A percentile compares a stretch with the other conserved stretches of the same genome.
Conservation (phyloP, 345 rosid species). For the Gossypium ekmanianum region DNA sequence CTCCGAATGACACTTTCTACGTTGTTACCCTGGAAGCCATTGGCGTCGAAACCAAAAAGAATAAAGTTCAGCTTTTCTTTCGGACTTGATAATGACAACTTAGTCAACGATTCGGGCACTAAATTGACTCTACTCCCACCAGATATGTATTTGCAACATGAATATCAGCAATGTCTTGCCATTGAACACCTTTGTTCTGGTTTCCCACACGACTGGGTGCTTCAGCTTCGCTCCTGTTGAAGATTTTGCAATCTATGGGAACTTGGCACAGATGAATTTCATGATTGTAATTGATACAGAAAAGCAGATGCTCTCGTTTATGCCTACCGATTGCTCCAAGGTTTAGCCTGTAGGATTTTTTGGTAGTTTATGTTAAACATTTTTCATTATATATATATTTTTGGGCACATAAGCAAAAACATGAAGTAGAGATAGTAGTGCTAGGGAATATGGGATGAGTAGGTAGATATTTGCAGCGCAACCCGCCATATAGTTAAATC, state of each 20-base stretch:
- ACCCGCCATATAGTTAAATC: too few relatives aligned
- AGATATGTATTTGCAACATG: conserved; percentile 22
- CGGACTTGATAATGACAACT: conserved; percentile 34
- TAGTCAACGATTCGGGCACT: conserved; percentile 60
- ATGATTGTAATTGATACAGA: conserved; percentile 46
- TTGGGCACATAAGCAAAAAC: too few relatives aligned
- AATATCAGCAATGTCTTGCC: conserved; percentile 20
- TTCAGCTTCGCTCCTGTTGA: conserved; percentile 23
- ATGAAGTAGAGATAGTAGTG: too few relatives aligned
- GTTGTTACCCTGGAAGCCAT: conserved; percentile 36
- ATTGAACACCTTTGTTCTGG: conserved; percentile 31
- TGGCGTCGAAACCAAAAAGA: conserved; percentile 32
- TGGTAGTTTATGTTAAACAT: background rate
- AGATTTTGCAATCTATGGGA: conserved; percentile 32
- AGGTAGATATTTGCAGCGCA: too few relatives aligned
- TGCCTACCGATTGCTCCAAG: conserved; percentile 34
- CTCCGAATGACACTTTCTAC: conserved; percentile 38
- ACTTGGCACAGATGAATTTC: conserved; percentile 45
- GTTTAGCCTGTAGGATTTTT: background rate
- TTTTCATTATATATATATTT: too few relatives aligned
- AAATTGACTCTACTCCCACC: conserved; percentile 39
- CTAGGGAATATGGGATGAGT: too few relatives aligned
- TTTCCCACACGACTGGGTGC: conserved; percentile 30
- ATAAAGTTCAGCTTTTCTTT: conserved; percentile 27
- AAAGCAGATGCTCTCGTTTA: conserved; percentile 34